Percentiles rank a stretch among this genome's conserved stretches.
Conservation (phyloP, 768 basidiomycete species). For the Auricularia heimuer region DNA sequence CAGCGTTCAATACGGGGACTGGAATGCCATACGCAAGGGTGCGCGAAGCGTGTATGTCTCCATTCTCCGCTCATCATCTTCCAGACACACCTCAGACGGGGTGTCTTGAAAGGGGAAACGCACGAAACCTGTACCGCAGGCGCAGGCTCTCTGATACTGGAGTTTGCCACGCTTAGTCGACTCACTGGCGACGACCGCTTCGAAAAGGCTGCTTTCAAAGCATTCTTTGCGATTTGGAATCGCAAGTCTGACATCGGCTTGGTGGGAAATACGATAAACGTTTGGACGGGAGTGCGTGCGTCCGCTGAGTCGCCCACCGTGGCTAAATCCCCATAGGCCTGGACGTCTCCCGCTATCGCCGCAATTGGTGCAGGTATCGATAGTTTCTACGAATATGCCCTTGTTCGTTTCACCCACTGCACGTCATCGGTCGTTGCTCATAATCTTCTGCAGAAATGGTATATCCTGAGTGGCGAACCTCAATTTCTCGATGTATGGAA, state of each 20-base stretch:
- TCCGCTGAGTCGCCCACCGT: background rate
- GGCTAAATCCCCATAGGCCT: slow-evolving; percentile 34
- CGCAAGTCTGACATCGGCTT: slow-evolving; percentile 74
- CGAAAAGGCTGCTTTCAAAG: slow-evolving; percentile 80
- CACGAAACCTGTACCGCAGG: slow-evolving; percentile 89
- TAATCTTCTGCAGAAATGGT: slow-evolving; percentile 48
- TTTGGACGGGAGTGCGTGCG: slow-evolving; percentile 60
- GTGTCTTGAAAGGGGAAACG: slow-evolving; percentile 66
- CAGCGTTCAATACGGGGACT: slow-evolving; percentile 86
- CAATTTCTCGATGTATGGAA: slow-evolving; percentile 76
- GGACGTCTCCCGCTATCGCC: slow-evolving; percentile 67
- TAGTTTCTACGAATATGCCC: slow-evolving; percentile 89
- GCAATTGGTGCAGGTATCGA: slow-evolving; percentile 93
- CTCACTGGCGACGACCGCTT: slow-evolving; percentile 85
- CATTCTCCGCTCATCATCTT: slow-evolving; percentile 6
- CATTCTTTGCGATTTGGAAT: slow-evolving; percentile 93
- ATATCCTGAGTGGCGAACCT: slow-evolving; percentile 78
- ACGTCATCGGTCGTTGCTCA: no score
- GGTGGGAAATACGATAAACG: slow-evolving; percentile 82
- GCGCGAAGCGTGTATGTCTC: slow-evolving; percentile 13
- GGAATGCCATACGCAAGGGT: slow-evolving; percentile 90
- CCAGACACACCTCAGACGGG: slow-evolving; percentile 77
- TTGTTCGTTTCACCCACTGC: slow-evolving; percentile 18
- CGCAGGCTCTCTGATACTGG: slow-evolving; percentile 85
- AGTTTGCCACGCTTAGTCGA: slow-evolving; percentile 88